These are phyloP conservation scores for Populus nigra DNA, from an alignment of 345 rosid genomes.

Conservation along the genomic window DNA sequence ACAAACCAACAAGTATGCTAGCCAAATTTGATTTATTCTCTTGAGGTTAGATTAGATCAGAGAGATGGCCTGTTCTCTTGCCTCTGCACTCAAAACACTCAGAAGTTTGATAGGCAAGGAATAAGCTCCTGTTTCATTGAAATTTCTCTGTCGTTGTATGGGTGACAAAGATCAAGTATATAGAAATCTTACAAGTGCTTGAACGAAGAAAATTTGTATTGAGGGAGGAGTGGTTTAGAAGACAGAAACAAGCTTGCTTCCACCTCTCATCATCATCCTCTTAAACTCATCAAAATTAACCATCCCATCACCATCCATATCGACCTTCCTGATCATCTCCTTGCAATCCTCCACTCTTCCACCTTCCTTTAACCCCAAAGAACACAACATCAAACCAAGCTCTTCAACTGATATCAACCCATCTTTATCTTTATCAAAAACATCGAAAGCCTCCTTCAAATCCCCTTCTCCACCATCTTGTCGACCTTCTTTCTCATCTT, in stretches of 20 bases:
- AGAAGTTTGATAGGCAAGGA: neutral
- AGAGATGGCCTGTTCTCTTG: neutral
- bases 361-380: conserved; percentile 25
- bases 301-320: conserved; percentile 34
- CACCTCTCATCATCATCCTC: conserved; percentile 20
- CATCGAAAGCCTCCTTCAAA: conserved; percentile 33
- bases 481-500: neutral
- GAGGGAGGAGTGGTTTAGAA: neutral
- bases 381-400: conserved; percentile 11
- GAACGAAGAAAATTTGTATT: neutral
- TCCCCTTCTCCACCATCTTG: conserved; percentile 1
- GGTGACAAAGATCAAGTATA: neutral
- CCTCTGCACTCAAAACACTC: neutral
- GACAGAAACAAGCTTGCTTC: conserved; percentile 13
- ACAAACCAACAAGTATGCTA: neutral
- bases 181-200: neutral
- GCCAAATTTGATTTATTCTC: neutral
- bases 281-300: conserved; percentile 30
- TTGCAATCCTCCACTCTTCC: conserved; percentile 20
- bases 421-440: conserved; percentile 30
- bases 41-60: neutral
- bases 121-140: neutral
- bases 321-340: conserved; percentile 24
- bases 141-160: neutral
- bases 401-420: conserved; percentile 33